phyloP scores from a whole-genome alignment of 2,329 filamentous ascomycete genomes.

The Alternaria sp. region DNA sequence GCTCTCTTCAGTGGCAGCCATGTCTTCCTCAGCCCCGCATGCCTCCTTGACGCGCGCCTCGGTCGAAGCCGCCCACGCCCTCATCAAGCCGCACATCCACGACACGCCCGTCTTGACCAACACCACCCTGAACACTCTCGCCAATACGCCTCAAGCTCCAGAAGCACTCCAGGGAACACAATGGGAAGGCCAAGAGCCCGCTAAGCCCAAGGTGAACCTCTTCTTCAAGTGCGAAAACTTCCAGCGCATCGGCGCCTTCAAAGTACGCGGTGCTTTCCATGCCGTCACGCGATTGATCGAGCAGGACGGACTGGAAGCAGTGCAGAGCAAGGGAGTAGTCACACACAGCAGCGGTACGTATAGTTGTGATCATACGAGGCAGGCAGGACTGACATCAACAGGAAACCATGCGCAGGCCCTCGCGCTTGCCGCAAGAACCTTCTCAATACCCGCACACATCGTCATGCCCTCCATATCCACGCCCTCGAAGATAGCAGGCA shows the following conservation, averaged over 20 bases:
- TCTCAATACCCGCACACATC: constrained; percentile 80
- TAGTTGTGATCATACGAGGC: background rate
- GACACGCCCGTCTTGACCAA: constrained; percentile 83
- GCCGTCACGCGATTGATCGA: constrained; percentile 75
- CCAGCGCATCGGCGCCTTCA: constrained; percentile 91
- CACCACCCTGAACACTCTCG: constrained; percentile 74
- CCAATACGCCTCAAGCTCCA: constrained; percentile 70
- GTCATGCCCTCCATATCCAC: constrained; percentile 90
- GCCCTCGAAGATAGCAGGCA: constrained; percentile 86
- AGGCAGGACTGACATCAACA: constrained; percentile 43
- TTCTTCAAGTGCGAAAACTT: constrained; percentile 98
- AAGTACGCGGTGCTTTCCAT: constrained; percentile 88
- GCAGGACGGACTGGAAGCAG: constrained; percentile 52
- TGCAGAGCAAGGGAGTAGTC: constrained; percentile 72
- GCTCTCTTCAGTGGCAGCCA: background rate
- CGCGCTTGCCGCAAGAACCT: constrained; percentile 78
- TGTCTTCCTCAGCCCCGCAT: constrained; percentile 27
- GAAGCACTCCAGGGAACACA: constrained; percentile 63
- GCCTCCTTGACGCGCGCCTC: constrained; percentile 74
- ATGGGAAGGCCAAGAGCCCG: constrained; percentile 64
- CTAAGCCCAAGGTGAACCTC: constrained; percentile 71
- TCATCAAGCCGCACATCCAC: constrained; percentile 80
- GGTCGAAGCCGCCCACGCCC: constrained; percentile 72
- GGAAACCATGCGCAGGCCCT: constrained; percentile 96
- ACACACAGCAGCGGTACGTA: constrained; percentile 84